A percentile compares a stretch with the other conserved stretches of the same genome.
Evolutionary conservation across 83 land plant genomes (phyloP).

Genomic region (Isoetes engelmannii): DNA sequence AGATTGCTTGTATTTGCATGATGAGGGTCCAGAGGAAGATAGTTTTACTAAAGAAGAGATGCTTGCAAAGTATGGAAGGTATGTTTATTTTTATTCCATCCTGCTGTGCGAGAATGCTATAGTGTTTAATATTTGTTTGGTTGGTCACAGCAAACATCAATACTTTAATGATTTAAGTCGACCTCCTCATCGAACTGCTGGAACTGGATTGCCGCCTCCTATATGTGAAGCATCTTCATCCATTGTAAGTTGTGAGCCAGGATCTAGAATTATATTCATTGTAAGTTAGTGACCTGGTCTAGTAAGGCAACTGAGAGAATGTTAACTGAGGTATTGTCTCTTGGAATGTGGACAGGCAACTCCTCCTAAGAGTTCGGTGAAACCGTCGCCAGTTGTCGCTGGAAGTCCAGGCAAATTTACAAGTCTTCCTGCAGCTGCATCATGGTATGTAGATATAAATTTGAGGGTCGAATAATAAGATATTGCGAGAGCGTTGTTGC

Average conservation of each 20-base stretch:
- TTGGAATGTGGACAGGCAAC: neutral
- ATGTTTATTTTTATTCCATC: neutral
- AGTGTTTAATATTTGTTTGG: neutral
- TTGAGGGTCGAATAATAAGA: neutral
- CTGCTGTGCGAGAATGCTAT: neutral
- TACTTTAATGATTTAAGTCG: slow-evolving; percentile 21
- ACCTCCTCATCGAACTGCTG: slow-evolving; percentile 19
- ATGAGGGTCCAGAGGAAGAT: slow-evolving; percentile 71
- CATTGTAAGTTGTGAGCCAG: neutral
- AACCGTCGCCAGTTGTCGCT: slow-evolving; percentile 3
- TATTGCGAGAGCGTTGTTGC: neutral
- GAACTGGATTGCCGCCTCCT: slow-evolving; percentile 20
- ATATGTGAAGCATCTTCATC: neutral
- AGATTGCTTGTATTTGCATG: slow-evolving; percentile 87
- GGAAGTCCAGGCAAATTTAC: slow-evolving; percentile 35
- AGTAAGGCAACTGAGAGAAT: neutral
- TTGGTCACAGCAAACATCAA: slow-evolving; percentile 6
- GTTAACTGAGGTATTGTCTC: neutral
- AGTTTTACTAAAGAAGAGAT: slow-evolving; percentile 85
- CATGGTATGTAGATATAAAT: slow-evolving; percentile 39
- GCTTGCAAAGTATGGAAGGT: slow-evolving; percentile 69
- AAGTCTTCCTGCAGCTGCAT: slow-evolving; percentile 61
- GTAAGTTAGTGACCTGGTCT: too few relatives aligned
- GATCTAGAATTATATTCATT: neutral
- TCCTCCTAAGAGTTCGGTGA: neutral